Evolutionary conservation across 2,329 filamentous ascomycete species (phyloP), one percentile per base, ranked within the genome.

Genomic region (Malbranchea cinnamomea): DNA sequence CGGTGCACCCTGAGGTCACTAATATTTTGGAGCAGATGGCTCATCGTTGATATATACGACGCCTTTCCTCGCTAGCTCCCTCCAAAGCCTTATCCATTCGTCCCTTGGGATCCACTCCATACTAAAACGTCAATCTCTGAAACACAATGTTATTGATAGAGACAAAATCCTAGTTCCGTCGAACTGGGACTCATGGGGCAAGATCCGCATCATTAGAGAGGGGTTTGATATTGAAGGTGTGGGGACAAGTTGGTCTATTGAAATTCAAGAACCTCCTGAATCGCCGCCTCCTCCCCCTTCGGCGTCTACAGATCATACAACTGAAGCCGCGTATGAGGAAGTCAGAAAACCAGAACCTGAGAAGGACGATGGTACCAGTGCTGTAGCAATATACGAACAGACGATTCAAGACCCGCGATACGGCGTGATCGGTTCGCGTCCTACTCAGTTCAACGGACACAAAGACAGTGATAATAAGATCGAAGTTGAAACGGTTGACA

Each of bases 161-260:
- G 85, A 93, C 53, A 91, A 91, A 63, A 85, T 98, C 32, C 67
- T 94, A 4, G 80, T 98, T 1, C 87, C 87, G 2, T 79, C 85
- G 10, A 94, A 94, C 52, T 98, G 89, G 89, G 89, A 98, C 54
- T 94, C 85, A 0, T 94, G 84, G 81, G 85, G 84, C 36, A 98
- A 95, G 57, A 94, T 98, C 36, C 71, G 87, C 23, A 83, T 95
- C 25, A 63, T 95, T 16, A 73, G 83, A 31, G 89, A 93, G 48
- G 81, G 77, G 0, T 95, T 95, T 45, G 83, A 95, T 41, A 81
- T 91, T 13, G 89, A 98, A 59, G 69, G 71, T 9, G 67, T 92
- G 24, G 89, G 82, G 44, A 69, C 74, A 35, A 80, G 76, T 28
- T 98, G 89, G 89, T 77, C 78, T 2, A 68, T 81, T 33, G 84